phyloP scores from a whole-genome alignment of 2,329 filamentous ascomycete species.

The Pseudohalonectria lignicola region DNA sequence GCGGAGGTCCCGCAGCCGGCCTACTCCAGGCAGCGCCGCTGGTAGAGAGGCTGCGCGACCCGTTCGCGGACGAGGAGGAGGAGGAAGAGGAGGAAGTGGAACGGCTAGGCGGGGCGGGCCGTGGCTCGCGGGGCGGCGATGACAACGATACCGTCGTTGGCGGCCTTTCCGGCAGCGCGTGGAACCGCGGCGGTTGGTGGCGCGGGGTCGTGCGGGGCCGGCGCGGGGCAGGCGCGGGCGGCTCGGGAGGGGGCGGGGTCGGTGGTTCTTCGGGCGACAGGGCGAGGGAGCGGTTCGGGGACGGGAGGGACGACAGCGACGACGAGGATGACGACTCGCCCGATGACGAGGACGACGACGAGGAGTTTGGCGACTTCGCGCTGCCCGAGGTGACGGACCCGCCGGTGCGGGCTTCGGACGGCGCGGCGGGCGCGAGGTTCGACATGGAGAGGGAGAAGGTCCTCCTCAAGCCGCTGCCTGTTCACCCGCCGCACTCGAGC shows the following conservation, averaged over 20 bases:
- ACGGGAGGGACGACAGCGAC: constrained; percentile 26
- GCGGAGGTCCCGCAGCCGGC: constrained; percentile 1
- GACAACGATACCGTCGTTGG: constrained; percentile 41
- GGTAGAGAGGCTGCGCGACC: constrained; percentile 29
- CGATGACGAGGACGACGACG: constrained; percentile 45
- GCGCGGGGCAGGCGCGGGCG: constrained; percentile 4
- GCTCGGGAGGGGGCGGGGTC: not conserved
- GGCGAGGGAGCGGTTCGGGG: constrained; percentile 18
- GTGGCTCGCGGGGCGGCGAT: too few species aligned
- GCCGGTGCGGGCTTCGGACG: constrained; percentile 8
- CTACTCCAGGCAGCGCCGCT: constrained; percentile 4
- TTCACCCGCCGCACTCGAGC: constrained; percentile 32
- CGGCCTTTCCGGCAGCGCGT: constrained; percentile 14
- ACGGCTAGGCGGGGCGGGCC: too few species aligned
- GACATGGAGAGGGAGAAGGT: constrained; percentile 24
- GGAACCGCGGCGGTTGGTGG: constrained; percentile 25
- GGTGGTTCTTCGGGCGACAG: not conserved
- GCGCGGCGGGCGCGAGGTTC: constrained; percentile 6
- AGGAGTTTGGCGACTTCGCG: constrained; percentile 60
- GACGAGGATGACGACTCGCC: constrained; percentile 38
- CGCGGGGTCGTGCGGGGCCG: constrained; percentile 17
- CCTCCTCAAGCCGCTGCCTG: constrained; percentile 42
- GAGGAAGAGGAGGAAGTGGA: constrained; percentile 29
- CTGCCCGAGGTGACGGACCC: constrained; percentile 41
- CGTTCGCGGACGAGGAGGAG: constrained; percentile 48